Evolutionary conservation across 2,329 filamentous ascomycete species (phyloP).

Genomic region (Biscogniauxia marginata): DNA sequence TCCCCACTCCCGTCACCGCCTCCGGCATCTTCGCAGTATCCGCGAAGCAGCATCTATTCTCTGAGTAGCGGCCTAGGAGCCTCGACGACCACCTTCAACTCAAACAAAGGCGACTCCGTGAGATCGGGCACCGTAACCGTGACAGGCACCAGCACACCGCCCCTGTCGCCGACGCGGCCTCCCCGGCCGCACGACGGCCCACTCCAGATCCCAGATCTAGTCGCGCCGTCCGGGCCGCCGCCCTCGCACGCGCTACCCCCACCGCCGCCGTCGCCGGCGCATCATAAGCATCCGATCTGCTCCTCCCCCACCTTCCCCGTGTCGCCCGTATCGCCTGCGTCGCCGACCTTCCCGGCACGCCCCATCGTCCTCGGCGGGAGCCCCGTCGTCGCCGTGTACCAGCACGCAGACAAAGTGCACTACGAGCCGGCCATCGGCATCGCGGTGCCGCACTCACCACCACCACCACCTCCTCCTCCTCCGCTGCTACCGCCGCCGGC

Average conservation of each 20-base stretch:
- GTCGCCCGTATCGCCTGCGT: constrained; percentile 19
- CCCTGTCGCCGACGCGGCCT: constrained; percentile 34
- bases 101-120: constrained; percentile 27
- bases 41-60: constrained; percentile 20
- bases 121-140: constrained; percentile 13
- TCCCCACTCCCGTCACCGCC: constrained; percentile 5
- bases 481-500: too few relatives aligned
- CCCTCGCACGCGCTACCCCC: constrained; percentile 44
- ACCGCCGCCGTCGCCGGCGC: constrained; percentile 13
- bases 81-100: constrained; percentile 15
- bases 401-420: too few relatives aligned
- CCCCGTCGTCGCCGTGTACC: too few relatives aligned
- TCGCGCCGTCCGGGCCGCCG: constrained; percentile 40
- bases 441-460: neutral
- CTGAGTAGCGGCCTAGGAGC: constrained; percentile 10
- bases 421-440: neutral
- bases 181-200: constrained; percentile 36
- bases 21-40: constrained; percentile 7
- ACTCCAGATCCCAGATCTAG: constrained; percentile 37
- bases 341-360: constrained; percentile 23
- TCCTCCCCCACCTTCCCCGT: constrained; percentile 10
- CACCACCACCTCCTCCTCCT: constrained; percentile 4
- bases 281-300: constrained; percentile 6
- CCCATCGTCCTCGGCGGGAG: constrained; percentile 7
- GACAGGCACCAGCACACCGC: constrained; percentile 20